A percentile compares a stretch with the other conserved stretches of the same genome.
phyloP scores from a whole-genome alignment of 139 green algal genomes.

The Chlamydomonas schloesseri region DNA sequence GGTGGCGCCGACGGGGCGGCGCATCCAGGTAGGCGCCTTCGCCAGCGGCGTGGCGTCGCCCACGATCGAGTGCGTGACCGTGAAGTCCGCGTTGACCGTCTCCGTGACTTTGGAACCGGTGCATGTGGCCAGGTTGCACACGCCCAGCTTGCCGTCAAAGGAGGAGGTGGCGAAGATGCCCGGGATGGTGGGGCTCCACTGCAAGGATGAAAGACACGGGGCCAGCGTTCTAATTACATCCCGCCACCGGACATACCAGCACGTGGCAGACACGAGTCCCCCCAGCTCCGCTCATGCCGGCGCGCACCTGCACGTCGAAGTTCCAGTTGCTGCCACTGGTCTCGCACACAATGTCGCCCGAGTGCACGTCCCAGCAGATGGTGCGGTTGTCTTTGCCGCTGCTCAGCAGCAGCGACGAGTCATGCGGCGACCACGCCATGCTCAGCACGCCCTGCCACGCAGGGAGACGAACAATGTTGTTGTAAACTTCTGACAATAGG shows the following conservation, averaged over 20 bases:
- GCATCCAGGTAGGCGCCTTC: conserved; percentile 90
- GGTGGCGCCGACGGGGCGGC: conserved; percentile 74
- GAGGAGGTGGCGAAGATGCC: conserved; percentile 80
- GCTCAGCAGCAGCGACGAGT: conserved; percentile 90
- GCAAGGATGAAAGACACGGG: no score
- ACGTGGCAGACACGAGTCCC: no score
- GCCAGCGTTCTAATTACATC: no score
- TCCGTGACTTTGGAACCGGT: conserved; percentile 59
- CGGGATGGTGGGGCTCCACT: conserved; percentile 82
- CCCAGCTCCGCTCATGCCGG: no score
- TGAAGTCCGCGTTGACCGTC: conserved; percentile 74
- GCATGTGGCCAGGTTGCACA: conserved; percentile 76
- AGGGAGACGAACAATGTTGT: not conserved
- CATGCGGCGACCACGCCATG: conserved; percentile 92
- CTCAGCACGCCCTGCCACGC: conserved; percentile 82
- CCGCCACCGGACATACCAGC: no score
- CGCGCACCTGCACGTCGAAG: conserved; percentile 82
- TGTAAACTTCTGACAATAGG: no score
- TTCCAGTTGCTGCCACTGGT: conserved; percentile 81
- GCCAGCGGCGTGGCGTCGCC: conserved; percentile 61
- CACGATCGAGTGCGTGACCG: conserved; percentile 47
- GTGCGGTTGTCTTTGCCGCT: conserved; percentile 95
- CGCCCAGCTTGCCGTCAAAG: conserved; percentile 79
- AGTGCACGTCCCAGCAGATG: conserved; percentile 93
- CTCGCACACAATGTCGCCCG: conserved; percentile 74